Evolutionary conservation across 441 rosid species (phyloP).

Genomic region (Erodium chrysanthum): DNA sequence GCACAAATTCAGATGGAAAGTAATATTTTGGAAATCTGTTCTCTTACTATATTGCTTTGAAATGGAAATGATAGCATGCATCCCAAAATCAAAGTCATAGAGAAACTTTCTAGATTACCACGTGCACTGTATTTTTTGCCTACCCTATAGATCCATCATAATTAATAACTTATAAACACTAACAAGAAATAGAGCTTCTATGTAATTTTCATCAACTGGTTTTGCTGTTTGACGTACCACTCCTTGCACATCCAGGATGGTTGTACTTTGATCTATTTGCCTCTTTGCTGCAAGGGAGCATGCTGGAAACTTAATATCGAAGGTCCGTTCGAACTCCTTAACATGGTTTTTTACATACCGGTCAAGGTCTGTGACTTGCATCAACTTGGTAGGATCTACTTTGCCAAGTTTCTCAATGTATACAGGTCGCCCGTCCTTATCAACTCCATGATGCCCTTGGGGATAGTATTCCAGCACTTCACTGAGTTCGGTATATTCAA

Average conservation of each 20-base stretch:
- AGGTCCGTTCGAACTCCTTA: constrained; percentile 71
- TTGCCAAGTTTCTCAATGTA: constrained; percentile 72
- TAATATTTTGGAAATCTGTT: neutral
- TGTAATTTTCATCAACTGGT: neutral
- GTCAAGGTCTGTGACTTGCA: constrained; percentile 85
- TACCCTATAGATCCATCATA: neutral
- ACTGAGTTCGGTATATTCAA: constrained; percentile 49
- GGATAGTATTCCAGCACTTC: constrained; percentile 65
- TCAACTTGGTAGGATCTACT: constrained; percentile 64
- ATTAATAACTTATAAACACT: neutral
- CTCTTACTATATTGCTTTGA: neutral
- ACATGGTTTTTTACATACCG: constrained; percentile 80
- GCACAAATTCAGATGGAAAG: constrained; percentile 7
- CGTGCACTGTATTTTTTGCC: neutral
- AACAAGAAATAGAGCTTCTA: constrained; percentile 3
- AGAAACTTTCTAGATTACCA: neutral
- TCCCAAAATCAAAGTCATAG: neutral
- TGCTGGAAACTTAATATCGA: constrained; percentile 62
- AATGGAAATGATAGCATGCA: neutral
- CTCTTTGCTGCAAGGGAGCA: constrained; percentile 65
- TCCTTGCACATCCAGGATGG: constrained; percentile 89
- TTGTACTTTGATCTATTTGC: constrained; percentile 87
- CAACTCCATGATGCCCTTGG: constrained; percentile 87
- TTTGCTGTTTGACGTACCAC: constrained; percentile 47
- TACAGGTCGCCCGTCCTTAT: constrained; percentile 74